Base-by-base conservation (phyloP, 805 yeast genomes). In the Zygosaccharomyces lentus region DNA sequence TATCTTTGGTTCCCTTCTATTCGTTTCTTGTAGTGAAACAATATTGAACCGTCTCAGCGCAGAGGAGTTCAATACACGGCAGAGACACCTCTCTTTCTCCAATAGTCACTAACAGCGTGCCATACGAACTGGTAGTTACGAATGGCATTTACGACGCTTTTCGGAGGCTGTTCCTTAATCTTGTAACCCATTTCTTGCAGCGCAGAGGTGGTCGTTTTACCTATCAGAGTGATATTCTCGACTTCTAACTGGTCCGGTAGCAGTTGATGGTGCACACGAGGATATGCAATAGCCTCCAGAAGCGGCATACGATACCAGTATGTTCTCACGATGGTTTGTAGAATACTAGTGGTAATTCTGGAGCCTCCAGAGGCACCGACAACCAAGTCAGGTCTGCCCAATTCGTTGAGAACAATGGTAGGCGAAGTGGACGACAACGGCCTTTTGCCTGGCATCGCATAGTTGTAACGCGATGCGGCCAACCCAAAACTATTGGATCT, bases 331-430 rank as follows among this genome's bases (percentile, higher is more conserved):
- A 91, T 75, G 0, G 91, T 89, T 62, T 89, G 93, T 46, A 91
- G 75, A 3, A 91, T 80, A 1, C 95, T 78, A 0, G 96, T 87
- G 10, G 85, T 73, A 41, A 91, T 91, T 45, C 93, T 71, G 6
- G 93, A 83, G 0, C 98, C 98, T 8, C 99, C 99, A 1, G 97
- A 95, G 0, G 96, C 93, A 0, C 97, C 98, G 48, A 91, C 75
- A 4, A 84, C 77, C 21, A 86, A 61, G 53, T 83, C 89, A 0
- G 84, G 80, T 7, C 59, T 55, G 4, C 76, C 75, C 8, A 66
- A 57, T 48, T 68, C 71, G 47, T 71, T 66, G 15, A 78, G 69
- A 1, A 87, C 67, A 25, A 91, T 80, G 0, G 87, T 76, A 2
- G 97, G 97, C 0, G 87, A 76, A 27, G 84, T 78, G 2, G 96